These are phyloP conservation scores for Hypholoma fasciculare DNA, from an alignment of 768 basidiomycete genomes.

Conservation along the genomic window DNA sequence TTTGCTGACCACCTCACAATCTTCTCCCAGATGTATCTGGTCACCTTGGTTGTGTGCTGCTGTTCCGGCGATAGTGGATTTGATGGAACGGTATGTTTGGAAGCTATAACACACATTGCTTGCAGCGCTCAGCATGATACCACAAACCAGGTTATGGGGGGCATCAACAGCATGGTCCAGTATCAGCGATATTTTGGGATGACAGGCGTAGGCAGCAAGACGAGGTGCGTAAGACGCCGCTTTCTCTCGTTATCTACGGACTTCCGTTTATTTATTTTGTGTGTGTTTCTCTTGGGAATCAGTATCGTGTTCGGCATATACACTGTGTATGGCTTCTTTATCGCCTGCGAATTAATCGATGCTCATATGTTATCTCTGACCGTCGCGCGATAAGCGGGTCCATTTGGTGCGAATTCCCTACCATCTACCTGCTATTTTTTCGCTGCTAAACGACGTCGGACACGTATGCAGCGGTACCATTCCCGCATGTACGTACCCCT, in stretches of 20 bases:
- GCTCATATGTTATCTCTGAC: neutral
- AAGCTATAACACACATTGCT: neutral
- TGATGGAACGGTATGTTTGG: constrained; percentile 45
- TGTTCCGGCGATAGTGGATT: constrained; percentile 55
- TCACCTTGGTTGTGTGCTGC: constrained; percentile 47
- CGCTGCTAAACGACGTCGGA: neutral
- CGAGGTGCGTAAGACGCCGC: constrained; percentile 30
- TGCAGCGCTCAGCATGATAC: neutral
- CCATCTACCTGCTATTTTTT: neutral
- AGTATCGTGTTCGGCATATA: constrained; percentile 57
- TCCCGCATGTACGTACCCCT: constrained; percentile 35
- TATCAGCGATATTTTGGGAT: constrained; percentile 49
- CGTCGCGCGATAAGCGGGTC: constrained; percentile 30
- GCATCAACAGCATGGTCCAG: constrained; percentile 51
- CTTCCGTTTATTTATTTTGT: neutral
- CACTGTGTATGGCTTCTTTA: constrained; percentile 36
- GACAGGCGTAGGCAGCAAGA: constrained; percentile 40
- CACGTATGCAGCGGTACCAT: constrained; percentile 37
- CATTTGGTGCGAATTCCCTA: constrained; percentile 30
- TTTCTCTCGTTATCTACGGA: neutral
- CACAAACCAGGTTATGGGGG: constrained; percentile 44
- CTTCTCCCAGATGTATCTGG: constrained; percentile 38
- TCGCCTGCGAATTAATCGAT: neutral
- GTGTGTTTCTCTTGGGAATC: neutral
- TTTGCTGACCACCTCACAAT: neutral